Evolutionary conservation across 208 protist species (phyloP).

Genomic region (Porcisia deanei): DNA sequence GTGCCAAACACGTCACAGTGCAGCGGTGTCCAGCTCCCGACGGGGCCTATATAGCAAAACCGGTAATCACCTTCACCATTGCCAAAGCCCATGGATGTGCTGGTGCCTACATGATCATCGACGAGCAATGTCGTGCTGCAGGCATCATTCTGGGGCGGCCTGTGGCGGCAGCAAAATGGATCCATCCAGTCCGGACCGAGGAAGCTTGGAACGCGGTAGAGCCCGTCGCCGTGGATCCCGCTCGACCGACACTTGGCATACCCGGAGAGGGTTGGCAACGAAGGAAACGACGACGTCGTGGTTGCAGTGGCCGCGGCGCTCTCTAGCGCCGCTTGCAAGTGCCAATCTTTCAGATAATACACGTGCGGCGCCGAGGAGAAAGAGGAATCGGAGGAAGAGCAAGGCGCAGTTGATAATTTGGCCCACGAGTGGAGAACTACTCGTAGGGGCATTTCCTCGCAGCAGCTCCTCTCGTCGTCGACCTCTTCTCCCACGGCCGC

Average conservation of each 20-base stretch:
- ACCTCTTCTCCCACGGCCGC: background rate
- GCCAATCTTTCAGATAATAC: conserved; percentile 86
- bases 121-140: background rate
- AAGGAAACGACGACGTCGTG: background rate
- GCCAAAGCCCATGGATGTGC: conserved; percentile 45
- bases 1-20: conserved; percentile 90
- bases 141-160: background rate
- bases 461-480: conserved; percentile 10
- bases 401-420: background rate
- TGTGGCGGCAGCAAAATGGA: conserved; percentile 39
- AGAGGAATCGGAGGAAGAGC: background rate
- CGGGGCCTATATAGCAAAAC: conserved; percentile 82
- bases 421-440: conserved; percentile 28
- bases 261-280: background rate
- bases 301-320: background rate
- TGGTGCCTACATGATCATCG: background rate
- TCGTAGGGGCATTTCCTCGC: conserved; percentile 7
- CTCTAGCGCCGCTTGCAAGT: conserved; percentile 61
- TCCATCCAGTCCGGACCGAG: conserved; percentile 86
- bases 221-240: conserved; percentile 32
- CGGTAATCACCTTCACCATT: conserved; percentile 72
- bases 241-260: background rate
- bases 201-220: conserved; percentile 77
- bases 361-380: background rate
- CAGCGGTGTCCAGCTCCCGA: conserved; percentile 67